Percentiles rank a stretch among this genome's conserved stretches.
These are phyloP conservation scores for Chaetothyriales sp. DNA, from an alignment of 2,329 filamentous ascomycete genomes.

Conservation along the genomic window DNA sequence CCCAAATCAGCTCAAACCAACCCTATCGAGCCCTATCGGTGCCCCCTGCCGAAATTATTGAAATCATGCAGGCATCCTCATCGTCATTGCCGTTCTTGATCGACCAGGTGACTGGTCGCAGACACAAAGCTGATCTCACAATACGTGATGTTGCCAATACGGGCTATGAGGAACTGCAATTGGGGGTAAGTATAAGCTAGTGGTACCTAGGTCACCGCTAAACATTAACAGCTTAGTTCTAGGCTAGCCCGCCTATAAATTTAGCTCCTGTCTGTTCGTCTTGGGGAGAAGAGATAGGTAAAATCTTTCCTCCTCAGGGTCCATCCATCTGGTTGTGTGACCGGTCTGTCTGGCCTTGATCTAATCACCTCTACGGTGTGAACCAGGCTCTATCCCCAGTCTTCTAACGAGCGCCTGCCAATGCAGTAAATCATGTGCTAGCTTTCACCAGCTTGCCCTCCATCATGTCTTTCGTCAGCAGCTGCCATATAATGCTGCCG, in stretches of 20 bases:
- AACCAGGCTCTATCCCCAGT: neutral
- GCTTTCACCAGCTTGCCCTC: neutral
- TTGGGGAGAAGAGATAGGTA: neutral
- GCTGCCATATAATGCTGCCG: neutral
- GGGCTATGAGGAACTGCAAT: no score
- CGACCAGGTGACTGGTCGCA: no score
- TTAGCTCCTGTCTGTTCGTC: no score
- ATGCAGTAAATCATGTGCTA: neutral
- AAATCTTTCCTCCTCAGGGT: neutral
- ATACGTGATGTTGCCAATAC: no score
- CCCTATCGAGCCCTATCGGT: no score
- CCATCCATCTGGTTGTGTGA: no score
- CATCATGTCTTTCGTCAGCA: neutral
- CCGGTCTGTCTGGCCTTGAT: neutral
- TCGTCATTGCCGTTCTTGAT: neutral
- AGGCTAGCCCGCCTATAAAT: no score
- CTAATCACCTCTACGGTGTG: neutral
- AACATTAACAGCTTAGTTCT: no score
- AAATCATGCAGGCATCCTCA: no score
- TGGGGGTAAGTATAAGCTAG: neutral
- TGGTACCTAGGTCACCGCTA: neutral
- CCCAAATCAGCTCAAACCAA: no score
- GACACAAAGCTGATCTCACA: no score
- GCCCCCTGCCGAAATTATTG: no score
- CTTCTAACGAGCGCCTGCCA: neutral